Conservation (phyloP, 345 rosid species). For the Stellera chamaejasme region DNA sequence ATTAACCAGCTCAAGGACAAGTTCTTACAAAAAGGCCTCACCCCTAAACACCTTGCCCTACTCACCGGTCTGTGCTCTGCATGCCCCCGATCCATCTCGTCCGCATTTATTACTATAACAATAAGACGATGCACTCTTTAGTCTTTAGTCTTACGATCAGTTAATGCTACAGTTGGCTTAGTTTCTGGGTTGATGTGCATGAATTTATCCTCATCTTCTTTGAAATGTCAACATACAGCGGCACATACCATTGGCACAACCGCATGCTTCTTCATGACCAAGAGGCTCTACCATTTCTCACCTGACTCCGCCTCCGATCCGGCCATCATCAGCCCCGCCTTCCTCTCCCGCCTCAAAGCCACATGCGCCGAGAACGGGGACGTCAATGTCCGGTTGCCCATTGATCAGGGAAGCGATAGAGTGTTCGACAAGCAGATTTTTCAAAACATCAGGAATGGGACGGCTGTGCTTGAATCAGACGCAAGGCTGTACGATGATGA, state of each 20-base stretch:
- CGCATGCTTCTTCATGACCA: slow-evolving; percentile 82
- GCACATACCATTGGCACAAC: slow-evolving; percentile 85
- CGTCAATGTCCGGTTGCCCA: slow-evolving; percentile 39
- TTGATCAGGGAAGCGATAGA: slow-evolving; percentile 44
- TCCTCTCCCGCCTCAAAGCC: slow-evolving; percentile 34
- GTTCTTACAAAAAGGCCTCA: slow-evolving; percentile 52
- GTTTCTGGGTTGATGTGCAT: too few species aligned
- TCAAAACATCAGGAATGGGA: slow-evolving; percentile 47
- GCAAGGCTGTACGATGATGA: slow-evolving; percentile 60
- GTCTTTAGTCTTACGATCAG: too few species aligned
- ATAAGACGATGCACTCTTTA: too few species aligned
- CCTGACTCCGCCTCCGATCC: slow-evolving; percentile 49
- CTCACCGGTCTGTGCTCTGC: slow-evolving; percentile 38
- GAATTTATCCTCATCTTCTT: too few species aligned
- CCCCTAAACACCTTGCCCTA: slow-evolving; percentile 66
- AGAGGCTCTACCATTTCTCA: slow-evolving; percentile 48
- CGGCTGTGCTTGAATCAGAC: slow-evolving; percentile 68
- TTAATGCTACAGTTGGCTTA: too few species aligned
- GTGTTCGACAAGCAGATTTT: slow-evolving; percentile 53
- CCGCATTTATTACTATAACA: slow-evolving; percentile 27
- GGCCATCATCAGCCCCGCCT: slow-evolving; percentile 32
- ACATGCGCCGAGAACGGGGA: slow-evolving; percentile 54
- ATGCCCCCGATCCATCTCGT: slow-evolving; percentile 16
- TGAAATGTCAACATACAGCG: slow-evolving; percentile 32
- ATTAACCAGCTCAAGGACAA: slow-evolving; percentile 43